Evolutionary conservation across 768 basidiomycete genomes (phyloP), one percentile per base, ranked within the genome.

Genomic region (Lactarius trivialis): DNA sequence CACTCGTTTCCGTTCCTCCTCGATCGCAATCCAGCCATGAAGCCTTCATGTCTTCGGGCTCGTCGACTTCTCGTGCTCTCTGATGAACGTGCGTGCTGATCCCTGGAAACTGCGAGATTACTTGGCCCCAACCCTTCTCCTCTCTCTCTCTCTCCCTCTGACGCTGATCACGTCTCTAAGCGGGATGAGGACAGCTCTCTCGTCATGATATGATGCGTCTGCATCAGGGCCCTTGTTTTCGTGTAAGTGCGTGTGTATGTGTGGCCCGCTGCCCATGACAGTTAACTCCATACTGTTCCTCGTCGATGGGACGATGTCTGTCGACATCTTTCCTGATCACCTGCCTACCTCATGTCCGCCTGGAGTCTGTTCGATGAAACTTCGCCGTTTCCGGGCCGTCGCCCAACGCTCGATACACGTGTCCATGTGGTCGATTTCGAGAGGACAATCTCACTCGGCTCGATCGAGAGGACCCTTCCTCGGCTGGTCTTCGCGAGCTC

Each of bases 311-410:
- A 12, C 45, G 12, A 32, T 36, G 24, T 52, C 5, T 45, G 43
- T 30, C 61, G 39, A 37, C 61, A n/a, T 58, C 28, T 48, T n/a
- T n/a, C n/a, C n/a, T n/a, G n/a, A n/a, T n/a, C n/a, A n/a, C 51
- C 51, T 28, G 30, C 54, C 58, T 53, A 24, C 58, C 63, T 59
- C 63, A 51, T 64, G 63, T 64, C 54, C 37, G 58, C 49, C 19
- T 63, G 61, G 41, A 53, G 24, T 28, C 54, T 37, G 32, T 37
- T 63, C 7, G 24, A 48, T 60, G 63, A 64, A 43, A 49, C 45
- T 32, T 30, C 34, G 26, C 54, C 26, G 39, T 51, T 60, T 60
- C 48, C 37, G 48, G 48, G 9, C 58, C 45, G 14, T 54, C 45
- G 5, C 12, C 54, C 36, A 63, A 50, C 32, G 62, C 39, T 39